Base-by-base conservation (phyloP, 2,329 filamentous ascomycete species). In the Hansfordia pulvinata region DNA sequence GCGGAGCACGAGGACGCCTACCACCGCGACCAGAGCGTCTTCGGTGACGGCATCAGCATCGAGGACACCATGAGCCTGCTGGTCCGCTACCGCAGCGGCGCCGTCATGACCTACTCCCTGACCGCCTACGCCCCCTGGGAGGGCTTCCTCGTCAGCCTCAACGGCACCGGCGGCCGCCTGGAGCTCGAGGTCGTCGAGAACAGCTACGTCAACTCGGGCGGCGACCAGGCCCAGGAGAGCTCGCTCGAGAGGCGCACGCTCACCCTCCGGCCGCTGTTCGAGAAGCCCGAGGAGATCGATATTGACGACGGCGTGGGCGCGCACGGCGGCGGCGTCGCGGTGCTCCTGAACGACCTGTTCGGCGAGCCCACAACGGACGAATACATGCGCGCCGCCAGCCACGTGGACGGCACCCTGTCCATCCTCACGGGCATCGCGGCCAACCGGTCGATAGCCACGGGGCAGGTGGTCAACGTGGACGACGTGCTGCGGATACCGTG, bases 1-100 rank as follows among this genome's bases (percentile, higher is more conserved):
- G 69, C 70, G 0, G 70, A 76, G 52, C 62, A 74, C 30, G 71
- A 76, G 39, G 71, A 76, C 35, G 58, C 57, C 10, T 76, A 76
- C 37, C 59, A 66, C 32, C 61, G 70, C 1, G 70, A 76, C 38
- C 69, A 73, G 44, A 71, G 61, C 35, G 68, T 73, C 1, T 75
- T 76, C 28, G 57, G 64, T 0, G 70, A 76, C 32, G 71, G 70
- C 2, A 72, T 76, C 29, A 72, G 56, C 35, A 75, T 75, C 31
- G 69, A 76, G 42, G 71, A 76, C 37, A 75, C 69, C 0, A 71
- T 75, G 68, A 68, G 58, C 20, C 47, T 75, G 14, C 52, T 76
- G 23, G 64, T 75, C 13, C 52, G 60, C 26, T 76, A 76, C 39
- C 50, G 54, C 11, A 68, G 57, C 27, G 64, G 67, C 3, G 67